Percentiles rank a stretch among this genome's conserved stretches.
These are phyloP conservation scores for Acer campestre DNA, from an alignment of 345 rosid genomes.

Conservation along the genomic window DNA sequence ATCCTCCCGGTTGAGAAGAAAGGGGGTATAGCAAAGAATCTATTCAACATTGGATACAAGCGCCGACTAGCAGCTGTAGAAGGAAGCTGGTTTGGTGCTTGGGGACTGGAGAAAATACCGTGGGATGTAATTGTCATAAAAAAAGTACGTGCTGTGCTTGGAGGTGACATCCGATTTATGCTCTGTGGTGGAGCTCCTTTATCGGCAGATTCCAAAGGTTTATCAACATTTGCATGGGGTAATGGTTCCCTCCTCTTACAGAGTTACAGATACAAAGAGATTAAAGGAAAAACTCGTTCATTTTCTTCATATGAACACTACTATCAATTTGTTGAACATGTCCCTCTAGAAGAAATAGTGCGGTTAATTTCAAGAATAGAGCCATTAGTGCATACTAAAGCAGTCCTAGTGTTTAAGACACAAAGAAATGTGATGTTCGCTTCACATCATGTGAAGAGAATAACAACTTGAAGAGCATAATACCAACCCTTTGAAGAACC, in stretches of 20 bases:
- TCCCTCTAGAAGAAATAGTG: neutral
- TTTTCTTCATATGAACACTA: slow-evolving; percentile 14
- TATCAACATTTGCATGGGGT: slow-evolving; percentile 94
- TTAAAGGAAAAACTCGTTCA: slow-evolving; percentile 2
- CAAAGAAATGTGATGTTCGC: neutral
- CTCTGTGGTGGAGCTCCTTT: slow-evolving; percentile 95
- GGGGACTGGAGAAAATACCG: slow-evolving; percentile 72
- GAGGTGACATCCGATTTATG: slow-evolving; percentile 74
- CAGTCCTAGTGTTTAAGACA: neutral
- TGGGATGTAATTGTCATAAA: slow-evolving; percentile 77
- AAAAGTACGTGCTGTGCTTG: slow-evolving; percentile 65
- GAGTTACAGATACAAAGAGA: neutral
- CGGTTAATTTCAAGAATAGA: neutral
- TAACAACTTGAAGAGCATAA: neutral
- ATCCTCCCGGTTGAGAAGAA: slow-evolving; percentile 68
- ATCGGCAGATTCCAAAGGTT: slow-evolving; percentile 84
- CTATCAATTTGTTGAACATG: neutral
- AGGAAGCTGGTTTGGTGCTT: slow-evolving; percentile 96
- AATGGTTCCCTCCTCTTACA: slow-evolving; percentile 25
- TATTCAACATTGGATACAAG: slow-evolving; percentile 68
- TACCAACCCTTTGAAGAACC: neutral
- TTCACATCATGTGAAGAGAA: neutral
- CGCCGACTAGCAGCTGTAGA: slow-evolving; percentile 71
- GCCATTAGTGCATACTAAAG: no score
- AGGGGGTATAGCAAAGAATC: slow-evolving; percentile 69